phyloP scores from a whole-genome alignment of 2,329 filamentous ascomycete species.

The Phialophora tarda region DNA sequence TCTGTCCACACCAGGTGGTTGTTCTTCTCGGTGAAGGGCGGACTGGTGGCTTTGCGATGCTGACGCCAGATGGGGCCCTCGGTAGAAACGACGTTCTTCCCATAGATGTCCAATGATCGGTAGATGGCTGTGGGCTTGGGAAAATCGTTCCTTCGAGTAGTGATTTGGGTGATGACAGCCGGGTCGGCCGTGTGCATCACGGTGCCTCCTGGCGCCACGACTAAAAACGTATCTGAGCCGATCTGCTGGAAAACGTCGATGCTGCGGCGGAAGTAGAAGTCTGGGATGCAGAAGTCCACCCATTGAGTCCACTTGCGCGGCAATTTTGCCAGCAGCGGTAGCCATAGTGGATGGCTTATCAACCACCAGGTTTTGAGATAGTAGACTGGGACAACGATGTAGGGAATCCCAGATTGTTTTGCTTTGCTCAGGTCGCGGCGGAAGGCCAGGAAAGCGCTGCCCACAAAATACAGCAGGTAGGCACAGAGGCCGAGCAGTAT shows the following conservation, averaged over 20 bases:
- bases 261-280: slow-evolving; percentile 39
- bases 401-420: slow-evolving; percentile 42
- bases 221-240: slow-evolving; percentile 66
- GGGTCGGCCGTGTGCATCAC: slow-evolving; percentile 66
- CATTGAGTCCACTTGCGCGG: slow-evolving; percentile 52
- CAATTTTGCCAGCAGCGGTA: slow-evolving; percentile 51
- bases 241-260: slow-evolving; percentile 61
- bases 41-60: slow-evolving; percentile 73
- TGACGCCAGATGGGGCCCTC: slow-evolving; percentile 73
- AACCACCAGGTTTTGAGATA: slow-evolving; percentile 55
- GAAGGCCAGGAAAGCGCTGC: slow-evolving; percentile 27
- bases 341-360: slow-evolving; percentile 51
- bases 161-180: slow-evolving; percentile 69
- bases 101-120: slow-evolving; percentile 66
- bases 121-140: slow-evolving; percentile 70
- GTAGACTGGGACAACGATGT: slow-evolving; percentile 40
- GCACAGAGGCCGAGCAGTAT: slow-evolving; percentile 20
- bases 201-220: slow-evolving; percentile 64
- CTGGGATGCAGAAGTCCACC: slow-evolving; percentile 48
- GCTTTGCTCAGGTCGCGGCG: slow-evolving; percentile 39
- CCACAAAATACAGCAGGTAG: slow-evolving; percentile 23
- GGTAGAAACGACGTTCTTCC: slow-evolving; percentile 72
- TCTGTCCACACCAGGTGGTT: slow-evolving; percentile 70
- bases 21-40: slow-evolving; percentile 78
- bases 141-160: slow-evolving; percentile 70